These are phyloP conservation scores for Fusarium sublunatum DNA, from an alignment of 2,329 filamentous ascomycete genomes.

Conservation along the genomic window DNA sequence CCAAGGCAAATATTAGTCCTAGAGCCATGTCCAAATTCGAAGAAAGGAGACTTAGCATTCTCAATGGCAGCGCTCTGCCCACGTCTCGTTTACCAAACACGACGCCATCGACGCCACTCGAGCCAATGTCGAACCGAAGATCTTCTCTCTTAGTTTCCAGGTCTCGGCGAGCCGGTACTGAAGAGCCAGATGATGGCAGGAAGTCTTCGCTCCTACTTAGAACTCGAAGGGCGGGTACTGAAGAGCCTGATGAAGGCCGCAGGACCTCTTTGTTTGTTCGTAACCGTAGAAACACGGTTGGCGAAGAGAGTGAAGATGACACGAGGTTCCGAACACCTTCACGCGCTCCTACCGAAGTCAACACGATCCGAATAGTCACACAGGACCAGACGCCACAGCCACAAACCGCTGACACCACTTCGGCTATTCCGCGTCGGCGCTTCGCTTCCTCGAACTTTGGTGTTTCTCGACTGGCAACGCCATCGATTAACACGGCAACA, in stretches of 20 bases:
- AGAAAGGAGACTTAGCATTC: slow-evolving; percentile 62
- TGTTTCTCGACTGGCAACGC: slow-evolving; percentile 57
- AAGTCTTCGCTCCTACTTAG: slow-evolving; percentile 58
- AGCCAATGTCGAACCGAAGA: slow-evolving; percentile 56
- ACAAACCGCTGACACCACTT: slow-evolving; percentile 42
- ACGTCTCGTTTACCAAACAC: slow-evolving; percentile 57
- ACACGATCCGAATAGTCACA: slow-evolving; percentile 49
- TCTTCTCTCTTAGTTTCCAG: slow-evolving; percentile 61
- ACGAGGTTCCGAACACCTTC: slow-evolving; percentile 66
- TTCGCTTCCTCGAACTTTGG: slow-evolving; percentile 62
- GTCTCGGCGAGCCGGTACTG: slow-evolving; percentile 58
- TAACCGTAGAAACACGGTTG: slow-evolving; percentile 58
- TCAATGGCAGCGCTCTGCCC: slow-evolving; percentile 58
- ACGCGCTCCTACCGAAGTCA: slow-evolving; percentile 67
- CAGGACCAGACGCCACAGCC: slow-evolving; percentile 44
- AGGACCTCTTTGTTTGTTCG: slow-evolving; percentile 59
- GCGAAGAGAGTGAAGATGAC: slow-evolving; percentile 61
- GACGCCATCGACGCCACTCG: slow-evolving; percentile 56
- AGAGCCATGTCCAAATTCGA: slow-evolving; percentile 64
- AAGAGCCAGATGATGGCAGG: slow-evolving; percentile 61
- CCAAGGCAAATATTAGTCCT: slow-evolving; percentile 57
- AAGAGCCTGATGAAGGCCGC: slow-evolving; percentile 61
- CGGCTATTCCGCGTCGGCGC: slow-evolving; percentile 63
- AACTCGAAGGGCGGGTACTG: slow-evolving; percentile 59
- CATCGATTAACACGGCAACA: slow-evolving; percentile 53